These are phyloP conservation scores for Aspergillus puulaauensis DNA, from an alignment of 2,329 filamentous ascomycete genomes.

Conservation along the genomic window DNA sequence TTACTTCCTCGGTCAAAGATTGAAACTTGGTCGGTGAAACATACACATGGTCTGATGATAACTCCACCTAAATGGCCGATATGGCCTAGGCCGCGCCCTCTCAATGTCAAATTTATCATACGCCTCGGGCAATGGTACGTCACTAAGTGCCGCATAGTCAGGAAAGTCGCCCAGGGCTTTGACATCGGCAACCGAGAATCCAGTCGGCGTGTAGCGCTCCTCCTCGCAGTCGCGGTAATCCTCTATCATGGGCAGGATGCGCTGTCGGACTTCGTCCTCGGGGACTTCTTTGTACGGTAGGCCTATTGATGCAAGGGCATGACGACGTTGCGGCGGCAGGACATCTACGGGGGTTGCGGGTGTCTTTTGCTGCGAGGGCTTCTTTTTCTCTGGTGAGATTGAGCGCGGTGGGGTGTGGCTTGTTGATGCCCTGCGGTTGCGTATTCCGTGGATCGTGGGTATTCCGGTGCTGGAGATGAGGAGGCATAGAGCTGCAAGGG, in stretches of 20 bases:
- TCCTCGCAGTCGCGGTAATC: conserved; percentile 39
- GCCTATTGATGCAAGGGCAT: conserved; percentile 40
- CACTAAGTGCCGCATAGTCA: conserved; percentile 72
- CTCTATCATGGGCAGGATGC: conserved; percentile 41
- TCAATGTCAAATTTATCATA: conserved; percentile 66
- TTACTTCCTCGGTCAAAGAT: background rate
- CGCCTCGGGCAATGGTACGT: conserved; percentile 67
- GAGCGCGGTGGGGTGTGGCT: conserved; percentile 55
- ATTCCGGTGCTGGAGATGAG: conserved; percentile 16
- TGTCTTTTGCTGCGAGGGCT: conserved; percentile 27
- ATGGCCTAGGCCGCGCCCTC: conserved; percentile 70
- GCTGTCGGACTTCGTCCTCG: conserved; percentile 33
- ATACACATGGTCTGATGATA: conserved; percentile 92
- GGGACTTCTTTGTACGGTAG: conserved; percentile 23
- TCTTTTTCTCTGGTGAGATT: conserved; percentile 50
- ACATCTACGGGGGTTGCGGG: conserved; percentile 45
- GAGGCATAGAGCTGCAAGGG: conserved; percentile 1
- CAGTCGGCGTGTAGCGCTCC: conserved; percentile 61
- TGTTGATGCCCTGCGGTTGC: conserved; percentile 45
- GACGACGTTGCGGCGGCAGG: conserved; percentile 55
- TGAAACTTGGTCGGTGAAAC: conserved; percentile 29
- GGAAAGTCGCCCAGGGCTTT: conserved; percentile 72
- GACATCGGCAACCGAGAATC: conserved; percentile 70
- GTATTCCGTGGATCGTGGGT: conserved; percentile 40
- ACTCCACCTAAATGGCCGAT: conserved; percentile 76